These are phyloP conservation scores for Claviceps pazoutovae DNA, from an alignment of 2,329 filamentous ascomycete genomes.

Conservation along the genomic window DNA sequence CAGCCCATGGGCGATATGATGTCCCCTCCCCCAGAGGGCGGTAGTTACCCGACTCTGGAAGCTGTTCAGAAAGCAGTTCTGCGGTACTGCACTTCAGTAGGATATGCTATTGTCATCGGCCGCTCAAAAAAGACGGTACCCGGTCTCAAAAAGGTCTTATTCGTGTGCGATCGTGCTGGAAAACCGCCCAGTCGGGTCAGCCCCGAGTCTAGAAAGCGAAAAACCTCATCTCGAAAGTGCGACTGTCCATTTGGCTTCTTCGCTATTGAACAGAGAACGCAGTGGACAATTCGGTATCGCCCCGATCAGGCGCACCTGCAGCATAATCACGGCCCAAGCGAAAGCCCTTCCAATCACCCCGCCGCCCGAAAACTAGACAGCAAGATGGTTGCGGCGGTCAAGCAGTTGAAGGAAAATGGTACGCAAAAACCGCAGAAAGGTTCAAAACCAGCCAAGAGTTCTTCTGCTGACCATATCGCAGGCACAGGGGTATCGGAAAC, in stretches of 20 bases:
- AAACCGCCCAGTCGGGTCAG: conserved; percentile 48
- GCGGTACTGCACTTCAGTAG: conserved; percentile 51
- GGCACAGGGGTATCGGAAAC: conserved; percentile 52
- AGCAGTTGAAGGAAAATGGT: conserved; percentile 52
- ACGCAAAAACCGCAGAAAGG: conserved; percentile 17
- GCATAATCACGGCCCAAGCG: conserved; percentile 53
- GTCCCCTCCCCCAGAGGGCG: conserved; percentile 50
- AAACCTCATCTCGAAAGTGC: conserved; percentile 55
- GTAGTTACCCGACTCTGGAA: conserved; percentile 49
- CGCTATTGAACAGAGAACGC: conserved; percentile 51
- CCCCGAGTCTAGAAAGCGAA: conserved; percentile 49
- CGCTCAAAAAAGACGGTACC: conserved; percentile 55
- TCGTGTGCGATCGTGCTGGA: conserved; percentile 52
- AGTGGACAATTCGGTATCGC: conserved; percentile 53
- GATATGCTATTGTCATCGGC: conserved; percentile 55
- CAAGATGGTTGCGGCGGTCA: conserved; percentile 54
- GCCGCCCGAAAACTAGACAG: conserved; percentile 52
- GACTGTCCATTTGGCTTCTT: conserved; percentile 59
- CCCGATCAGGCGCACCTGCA: conserved; percentile 42
- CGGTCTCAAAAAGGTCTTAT: conserved; percentile 52
- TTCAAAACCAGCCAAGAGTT: conserved; percentile 3
- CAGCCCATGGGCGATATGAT: conserved; percentile 45
- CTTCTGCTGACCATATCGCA: conserved; percentile 16
- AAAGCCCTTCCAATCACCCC: conserved; percentile 52
- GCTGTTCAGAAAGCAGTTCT: conserved; percentile 51